Conservation (phyloP, 2,329 filamentous ascomycete species). For the Aschersonia sp. region DNA sequence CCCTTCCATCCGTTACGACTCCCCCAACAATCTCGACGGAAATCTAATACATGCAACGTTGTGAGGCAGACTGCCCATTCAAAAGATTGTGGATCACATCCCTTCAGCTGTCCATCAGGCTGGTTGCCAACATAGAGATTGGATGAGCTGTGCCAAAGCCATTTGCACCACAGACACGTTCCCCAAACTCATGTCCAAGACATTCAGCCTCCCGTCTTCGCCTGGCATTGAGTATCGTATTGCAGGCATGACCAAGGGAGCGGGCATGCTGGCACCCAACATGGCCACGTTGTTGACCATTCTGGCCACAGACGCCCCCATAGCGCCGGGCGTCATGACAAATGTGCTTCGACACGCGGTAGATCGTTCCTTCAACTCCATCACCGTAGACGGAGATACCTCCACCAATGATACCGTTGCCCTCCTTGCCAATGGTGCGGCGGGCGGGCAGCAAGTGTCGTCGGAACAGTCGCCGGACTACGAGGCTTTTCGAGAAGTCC, state of each 20-base stretch:
- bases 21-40: too few relatives aligned
- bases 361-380: conserved; percentile 84
- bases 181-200: conserved; percentile 79
- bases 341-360: conserved; percentile 60
- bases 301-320: conserved; percentile 79
- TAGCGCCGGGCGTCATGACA: conserved; percentile 53
- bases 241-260: conserved; percentile 93
- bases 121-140: conserved; percentile 66
- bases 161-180: conserved; percentile 99
- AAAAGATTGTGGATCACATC: conserved; percentile 76
- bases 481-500: conserved; percentile 50
- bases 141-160: conserved; percentile 73
- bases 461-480: conserved; percentile 46
- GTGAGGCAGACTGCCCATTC: conserved; percentile 57
- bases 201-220: conserved; percentile 73
- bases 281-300: conserved; percentile 94
- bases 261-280: conserved; percentile 98
- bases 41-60: background rate
- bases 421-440: conserved; percentile 88
- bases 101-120: conserved; percentile 60
- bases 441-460: conserved; percentile 53
- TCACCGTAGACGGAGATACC: conserved; percentile 93
- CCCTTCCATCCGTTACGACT: background rate
- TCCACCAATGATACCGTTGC: conserved; percentile 96
- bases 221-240: conserved; percentile 65